Evolutionary conservation across 2,329 filamentous ascomycete species (phyloP).

Genomic region (Corniculantispora saksenae): DNA sequence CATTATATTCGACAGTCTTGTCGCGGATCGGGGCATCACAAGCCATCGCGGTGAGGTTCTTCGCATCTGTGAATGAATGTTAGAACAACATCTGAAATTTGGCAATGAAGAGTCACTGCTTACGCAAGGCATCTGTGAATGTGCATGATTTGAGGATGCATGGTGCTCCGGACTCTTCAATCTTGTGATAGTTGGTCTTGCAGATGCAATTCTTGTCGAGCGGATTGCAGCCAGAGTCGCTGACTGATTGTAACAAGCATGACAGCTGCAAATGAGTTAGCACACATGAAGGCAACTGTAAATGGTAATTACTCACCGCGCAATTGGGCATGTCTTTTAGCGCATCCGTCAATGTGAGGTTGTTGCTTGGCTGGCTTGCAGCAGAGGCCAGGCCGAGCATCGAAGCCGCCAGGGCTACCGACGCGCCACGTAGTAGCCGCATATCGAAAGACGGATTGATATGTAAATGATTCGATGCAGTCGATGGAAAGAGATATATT

Average conservation of each 20-base stretch:
- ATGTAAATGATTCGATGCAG: background rate
- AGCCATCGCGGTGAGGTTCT: constrained; percentile 27
- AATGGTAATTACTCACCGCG: background rate
- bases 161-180: constrained; percentile 25
- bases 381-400: background rate
- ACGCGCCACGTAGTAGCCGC: background rate
- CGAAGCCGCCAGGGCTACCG: constrained; percentile 2
- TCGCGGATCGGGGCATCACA: constrained; percentile 33
- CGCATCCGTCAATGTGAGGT: background rate
- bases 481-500: background rate
- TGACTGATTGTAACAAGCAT: constrained; percentile 9
- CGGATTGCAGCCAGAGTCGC: background rate
- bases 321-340: constrained; percentile 12
- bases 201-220: constrained; percentile 16
- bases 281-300: background rate
- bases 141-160: constrained; percentile 29
- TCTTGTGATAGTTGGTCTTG: constrained; percentile 17
- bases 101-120: background rate
- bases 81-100: too few species aligned
- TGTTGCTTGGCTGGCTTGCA: background rate
- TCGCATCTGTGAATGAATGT: constrained; percentile 15
- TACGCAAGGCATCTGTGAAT: constrained; percentile 29
- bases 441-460: background rate
- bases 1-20: constrained; percentile 35
- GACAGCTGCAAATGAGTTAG: background rate